Conservation (phyloP, 2,329 filamentous ascomycete genomes). For the Aspergillus arachidicola region DNA sequence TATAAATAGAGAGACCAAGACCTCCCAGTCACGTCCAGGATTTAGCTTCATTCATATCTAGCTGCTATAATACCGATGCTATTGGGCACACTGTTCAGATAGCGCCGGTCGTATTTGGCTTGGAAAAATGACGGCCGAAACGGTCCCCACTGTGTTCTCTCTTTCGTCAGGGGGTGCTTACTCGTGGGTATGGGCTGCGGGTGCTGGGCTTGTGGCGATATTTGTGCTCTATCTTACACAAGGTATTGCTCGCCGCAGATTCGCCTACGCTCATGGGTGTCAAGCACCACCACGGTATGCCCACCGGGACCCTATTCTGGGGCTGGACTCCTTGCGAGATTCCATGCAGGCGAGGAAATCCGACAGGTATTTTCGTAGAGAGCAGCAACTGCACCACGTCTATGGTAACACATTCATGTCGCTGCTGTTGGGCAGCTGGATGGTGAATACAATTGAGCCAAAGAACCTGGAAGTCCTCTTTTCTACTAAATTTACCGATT, state of each 20-base stretch:
- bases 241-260: neutral
- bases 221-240: neutral
- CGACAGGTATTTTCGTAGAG: neutral
- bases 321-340: neutral
- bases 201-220: neutral
- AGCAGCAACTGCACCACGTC: neutral
- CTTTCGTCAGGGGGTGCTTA: neutral
- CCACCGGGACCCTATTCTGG: neutral
- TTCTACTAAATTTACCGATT: slow-evolving; percentile 2
- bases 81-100: neutral
- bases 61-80: neutral
- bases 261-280: neutral
- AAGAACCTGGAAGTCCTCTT: slow-evolving; percentile 3
- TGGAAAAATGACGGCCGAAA: neutral
- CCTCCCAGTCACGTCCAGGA: neutral
- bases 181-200: neutral
- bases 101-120: neutral
- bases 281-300: neutral
- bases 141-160: neutral
- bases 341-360: neutral
- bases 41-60: neutral
- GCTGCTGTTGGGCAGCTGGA: slow-evolving; percentile 2
- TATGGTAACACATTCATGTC: neutral
- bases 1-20: neutral
- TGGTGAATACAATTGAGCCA: slow-evolving; percentile 7